phyloP scores from a whole-genome alignment of 2,329 filamentous ascomycete species.

The Aureobasidium melanogenum region DNA sequence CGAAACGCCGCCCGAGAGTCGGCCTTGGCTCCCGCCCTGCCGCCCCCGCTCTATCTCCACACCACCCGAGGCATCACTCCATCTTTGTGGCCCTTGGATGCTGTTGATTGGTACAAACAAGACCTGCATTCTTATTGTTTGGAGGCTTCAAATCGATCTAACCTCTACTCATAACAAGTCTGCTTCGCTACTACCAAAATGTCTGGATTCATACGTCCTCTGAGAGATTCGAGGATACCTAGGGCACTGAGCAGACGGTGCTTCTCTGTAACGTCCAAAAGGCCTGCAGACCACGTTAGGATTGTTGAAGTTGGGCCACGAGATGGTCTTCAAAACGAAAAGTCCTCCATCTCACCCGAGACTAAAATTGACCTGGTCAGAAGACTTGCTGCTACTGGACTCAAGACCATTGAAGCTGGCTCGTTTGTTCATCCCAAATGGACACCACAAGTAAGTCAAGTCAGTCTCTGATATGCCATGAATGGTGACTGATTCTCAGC shows the following conservation, averaged over 20 bases:
- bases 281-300: conserved; percentile 36
- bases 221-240: background rate
- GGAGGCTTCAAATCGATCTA: background rate
- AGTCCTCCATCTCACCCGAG: conserved; percentile 56
- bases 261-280: conserved; percentile 20
- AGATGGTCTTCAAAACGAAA: conserved; percentile 84
- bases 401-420: conserved; percentile 68
- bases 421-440: conserved; percentile 79
- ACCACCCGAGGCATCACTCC: background rate
- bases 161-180: too few species aligned
- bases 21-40: background rate
- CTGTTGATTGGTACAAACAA: background rate
- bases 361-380: conserved; percentile 73
- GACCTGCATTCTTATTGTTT: background rate
- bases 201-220: background rate
- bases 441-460: conserved; percentile 59
- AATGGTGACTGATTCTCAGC: background rate
- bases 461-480: background rate
- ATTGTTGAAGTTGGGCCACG: conserved; percentile 79
- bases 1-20: background rate
- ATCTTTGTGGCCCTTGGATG: background rate
- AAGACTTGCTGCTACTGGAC: conserved; percentile 57
- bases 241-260: conserved; percentile 6
- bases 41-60: conserved; percentile 4
- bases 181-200: background rate